Percentiles rank a stretch among this genome's conserved stretches.
phyloP scores from a whole-genome alignment of 2,329 filamentous ascomycete genomes.

The Phaeophleospora eucalypticola region DNA sequence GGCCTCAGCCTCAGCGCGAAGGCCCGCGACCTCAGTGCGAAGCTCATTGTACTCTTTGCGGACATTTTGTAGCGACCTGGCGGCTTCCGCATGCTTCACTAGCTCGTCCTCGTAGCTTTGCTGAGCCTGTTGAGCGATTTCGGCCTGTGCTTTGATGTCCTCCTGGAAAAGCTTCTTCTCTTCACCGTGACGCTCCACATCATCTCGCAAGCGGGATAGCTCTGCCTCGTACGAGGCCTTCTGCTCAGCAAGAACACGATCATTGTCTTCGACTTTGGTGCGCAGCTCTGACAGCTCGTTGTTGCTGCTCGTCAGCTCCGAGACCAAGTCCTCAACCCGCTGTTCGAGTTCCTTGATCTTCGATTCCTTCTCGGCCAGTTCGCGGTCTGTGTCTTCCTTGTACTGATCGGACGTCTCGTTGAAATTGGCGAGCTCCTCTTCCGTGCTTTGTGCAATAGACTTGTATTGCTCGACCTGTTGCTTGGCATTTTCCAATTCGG shows the following conservation, averaged over 20 bases:
- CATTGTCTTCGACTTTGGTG: conserved; percentile 71
- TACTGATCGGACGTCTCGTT: conserved; percentile 80
- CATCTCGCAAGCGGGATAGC: conserved; percentile 74
- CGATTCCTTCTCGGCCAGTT: conserved; percentile 71
- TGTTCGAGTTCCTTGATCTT: conserved; percentile 78
- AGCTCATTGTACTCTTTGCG: conserved; percentile 77
- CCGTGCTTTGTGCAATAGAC: conserved; percentile 77
- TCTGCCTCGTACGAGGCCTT: conserved; percentile 75
- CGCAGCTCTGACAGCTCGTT: conserved; percentile 75
- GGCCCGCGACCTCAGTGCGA: conserved; percentile 70
- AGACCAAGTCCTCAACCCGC: conserved; percentile 75
- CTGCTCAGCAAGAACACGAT: conserved; percentile 72
- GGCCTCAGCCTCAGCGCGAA: conserved; percentile 78
- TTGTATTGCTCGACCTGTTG: conserved; percentile 83
- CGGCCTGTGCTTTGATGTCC: conserved; percentile 86
- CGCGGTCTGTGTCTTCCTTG: conserved; percentile 74
- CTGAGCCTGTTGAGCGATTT: conserved; percentile 88
- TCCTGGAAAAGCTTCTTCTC: conserved; percentile 82
- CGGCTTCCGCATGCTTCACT: conserved; percentile 92
- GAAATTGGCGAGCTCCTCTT: conserved; percentile 79
- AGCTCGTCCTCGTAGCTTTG: conserved; percentile 94
- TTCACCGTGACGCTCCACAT: conserved; percentile 73
- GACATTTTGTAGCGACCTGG: conserved; percentile 73
- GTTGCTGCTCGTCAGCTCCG: conserved; percentile 77
- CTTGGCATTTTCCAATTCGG: conserved; percentile 76